Evolutionary conservation across 1,284 basidiomycete species (phyloP), one percentile per base, ranked within the genome.

Genomic region (Sphagnurus paluster): DNA sequence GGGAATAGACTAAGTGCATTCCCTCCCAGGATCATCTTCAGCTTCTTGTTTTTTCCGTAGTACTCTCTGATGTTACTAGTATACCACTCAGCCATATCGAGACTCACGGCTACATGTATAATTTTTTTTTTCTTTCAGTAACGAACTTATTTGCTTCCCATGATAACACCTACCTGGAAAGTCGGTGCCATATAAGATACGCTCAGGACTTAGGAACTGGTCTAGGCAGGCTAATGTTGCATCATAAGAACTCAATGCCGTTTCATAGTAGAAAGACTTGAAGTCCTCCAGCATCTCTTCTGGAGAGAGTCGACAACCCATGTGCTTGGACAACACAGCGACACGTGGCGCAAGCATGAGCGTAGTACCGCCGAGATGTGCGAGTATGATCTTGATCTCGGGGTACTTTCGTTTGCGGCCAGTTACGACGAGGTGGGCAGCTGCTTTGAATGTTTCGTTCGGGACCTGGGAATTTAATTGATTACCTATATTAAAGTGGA

Each of bases 371-470:
- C 86, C 86, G 5, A 86, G 65, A 59, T 88, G 86, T 10, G 86
- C 75, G 8, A 88, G 75, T 39, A 88, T 75, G 54, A 87, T 77
- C 48, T 76, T 81, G 51, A 80, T 68, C 43, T 75, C 65, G 21
- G 71, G 62, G 55, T 76, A 85, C 48, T 71, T 76, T 39, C 82
- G 77, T 61, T 82, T 84, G 55, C 79, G 79, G 39, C 82, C 81
- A 1, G 82, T 75, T 23, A 87, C 79, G 36, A 88, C 83, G 36
- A 88, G 74, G 60, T 87, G 82, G 1, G 84, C 77, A 29, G 85
- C 85, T 2, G 84, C 86, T 66, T 87, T 88, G 71, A 78, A 87
- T 0, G 87, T 88, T 64, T 89, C 85, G 57, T 85, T 82, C 9
- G 86, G 85, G 0, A 86, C 84, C 84, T 87, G 42, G 42, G 16